phyloP scores from a whole-genome alignment of 2,329 filamentous ascomycete species.

The Aspergillus aculeatinus region DNA sequence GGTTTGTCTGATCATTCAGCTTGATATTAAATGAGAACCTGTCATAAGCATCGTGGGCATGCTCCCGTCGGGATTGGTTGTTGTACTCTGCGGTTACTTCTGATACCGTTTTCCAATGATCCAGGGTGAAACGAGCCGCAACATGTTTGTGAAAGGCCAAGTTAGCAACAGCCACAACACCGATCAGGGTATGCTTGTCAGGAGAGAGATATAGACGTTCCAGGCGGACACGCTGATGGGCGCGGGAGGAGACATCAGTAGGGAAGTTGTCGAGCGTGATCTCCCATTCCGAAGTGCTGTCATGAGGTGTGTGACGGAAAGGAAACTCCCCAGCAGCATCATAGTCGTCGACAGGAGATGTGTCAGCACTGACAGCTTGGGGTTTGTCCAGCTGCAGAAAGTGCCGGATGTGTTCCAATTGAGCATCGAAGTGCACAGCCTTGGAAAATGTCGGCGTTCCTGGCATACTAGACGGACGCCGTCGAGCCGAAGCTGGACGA shows the following conservation, averaged over 20 bases:
- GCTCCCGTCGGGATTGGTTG: conserved; percentile 69
- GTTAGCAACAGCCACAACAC: conserved; percentile 81
- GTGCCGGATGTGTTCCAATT: conserved; percentile 92
- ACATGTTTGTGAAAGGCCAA: conserved; percentile 85
- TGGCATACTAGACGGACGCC: conserved; percentile 92
- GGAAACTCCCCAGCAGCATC: conserved; percentile 89
- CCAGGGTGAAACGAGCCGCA: conserved; percentile 89
- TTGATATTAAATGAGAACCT: conserved; percentile 94
- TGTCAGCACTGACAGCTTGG: conserved; percentile 91
- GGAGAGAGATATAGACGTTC: conserved; percentile 83
- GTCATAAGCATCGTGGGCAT: conserved; percentile 67
- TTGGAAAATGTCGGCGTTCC: conserved; percentile 95
- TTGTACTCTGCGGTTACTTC: conserved; percentile 88
- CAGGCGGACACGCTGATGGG: conserved; percentile 65
- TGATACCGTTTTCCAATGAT: conserved; percentile 98
- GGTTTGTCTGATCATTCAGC: conserved; percentile 82
- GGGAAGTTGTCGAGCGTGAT: conserved; percentile 84
- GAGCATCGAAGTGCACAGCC: conserved; percentile 96
- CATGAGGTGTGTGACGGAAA: conserved; percentile 60
- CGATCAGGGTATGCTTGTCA: conserved; percentile 83
- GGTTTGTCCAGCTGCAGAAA: conserved; percentile 93
- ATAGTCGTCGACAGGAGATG: conserved; percentile 85
- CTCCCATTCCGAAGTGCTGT: conserved; percentile 74
- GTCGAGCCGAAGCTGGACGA: conserved; percentile 68
- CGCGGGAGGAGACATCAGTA: conserved; percentile 61